These are phyloP conservation scores for Calendula officinalis DNA, from an alignment of 129 eudicot genomes.

Conservation along the genomic window DNA sequence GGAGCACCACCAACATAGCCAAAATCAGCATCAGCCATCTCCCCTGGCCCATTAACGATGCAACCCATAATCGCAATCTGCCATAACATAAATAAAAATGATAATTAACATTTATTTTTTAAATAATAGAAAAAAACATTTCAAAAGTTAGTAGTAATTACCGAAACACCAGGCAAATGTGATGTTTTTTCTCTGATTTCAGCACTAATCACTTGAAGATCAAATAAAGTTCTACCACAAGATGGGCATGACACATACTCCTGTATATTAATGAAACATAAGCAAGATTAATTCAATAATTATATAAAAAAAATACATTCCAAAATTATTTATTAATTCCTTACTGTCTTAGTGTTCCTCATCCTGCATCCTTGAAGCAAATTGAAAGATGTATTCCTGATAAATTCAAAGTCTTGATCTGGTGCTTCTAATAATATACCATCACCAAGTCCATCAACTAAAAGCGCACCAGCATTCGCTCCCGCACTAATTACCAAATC, in stretches of 20 bases:
- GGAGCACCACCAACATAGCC: slow-evolving; percentile 99
- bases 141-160: slow-evolving; percentile 33
- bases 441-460: slow-evolving; percentile 98
- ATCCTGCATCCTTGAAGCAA: slow-evolving; percentile 97
- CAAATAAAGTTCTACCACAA: slow-evolving; percentile 93
- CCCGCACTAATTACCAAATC: slow-evolving; percentile 93
- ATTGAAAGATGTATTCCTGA: slow-evolving; percentile 92
- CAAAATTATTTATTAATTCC: slow-evolving; percentile 4
- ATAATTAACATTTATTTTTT: slow-evolving; percentile 7
- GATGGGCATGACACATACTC: slow-evolving; percentile 99
- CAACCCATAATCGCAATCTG: slow-evolving; percentile 99
- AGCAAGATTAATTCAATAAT: background rate
- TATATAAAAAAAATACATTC: background rate
- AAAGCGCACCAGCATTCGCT: slow-evolving; percentile 82
- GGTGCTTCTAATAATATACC: slow-evolving; percentile 84
- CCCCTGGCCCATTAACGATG: slow-evolving; percentile 99
- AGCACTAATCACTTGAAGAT: slow-evolving; percentile 97
- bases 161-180: slow-evolving; percentile 99
- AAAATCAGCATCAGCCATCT: slow-evolving; percentile 99
- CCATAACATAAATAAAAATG: slow-evolving; percentile 6
- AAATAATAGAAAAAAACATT: slow-evolving; percentile 4
- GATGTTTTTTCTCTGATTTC: slow-evolving; percentile 93
- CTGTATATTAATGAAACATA: slow-evolving; percentile 36
- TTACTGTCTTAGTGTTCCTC: slow-evolving; percentile 88
- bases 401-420: slow-evolving; percentile 84